These are phyloP conservation scores for Hamamelis virginiana DNA, from an alignment of 164 flowering plant species.

Conservation along the genomic window DNA sequence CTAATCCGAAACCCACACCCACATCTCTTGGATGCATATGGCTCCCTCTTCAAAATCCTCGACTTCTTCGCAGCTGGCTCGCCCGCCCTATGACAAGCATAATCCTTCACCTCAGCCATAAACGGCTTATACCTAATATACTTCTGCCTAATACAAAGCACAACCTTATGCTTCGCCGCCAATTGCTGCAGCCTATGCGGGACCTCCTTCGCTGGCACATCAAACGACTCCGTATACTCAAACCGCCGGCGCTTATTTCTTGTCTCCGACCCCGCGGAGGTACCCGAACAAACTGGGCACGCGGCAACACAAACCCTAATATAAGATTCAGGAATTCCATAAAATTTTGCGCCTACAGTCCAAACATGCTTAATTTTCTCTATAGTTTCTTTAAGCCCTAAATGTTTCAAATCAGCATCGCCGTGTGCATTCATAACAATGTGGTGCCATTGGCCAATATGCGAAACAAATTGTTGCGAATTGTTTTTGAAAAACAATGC, in stretches of 20 bases:
- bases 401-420: constrained; percentile 73
- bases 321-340: constrained; percentile 92
- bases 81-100: constrained; percentile 97
- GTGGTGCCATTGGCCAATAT: constrained; percentile 84
- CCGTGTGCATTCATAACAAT: constrained; percentile 75
- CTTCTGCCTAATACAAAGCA: constrained; percentile 94
- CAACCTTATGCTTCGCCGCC: constrained; percentile 94
- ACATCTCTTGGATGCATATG: constrained; percentile 89
- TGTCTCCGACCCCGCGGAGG: constrained; percentile 19
- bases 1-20: constrained; percentile 97
- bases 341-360: constrained; percentile 97
- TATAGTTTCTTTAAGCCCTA: constrained; percentile 81
- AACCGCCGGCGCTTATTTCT: constrained; percentile 73
- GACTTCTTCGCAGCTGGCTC: constrained; percentile 86
- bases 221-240: constrained; percentile 94
- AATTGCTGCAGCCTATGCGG: constrained; percentile 68
- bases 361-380: constrained; percentile 90
- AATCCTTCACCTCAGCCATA: constrained; percentile 99
- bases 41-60: constrained; percentile 82
- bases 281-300: constrained; percentile 68
- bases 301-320: constrained; percentile 83
- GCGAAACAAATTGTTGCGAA: constrained; percentile 75
- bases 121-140: constrained; percentile 96
- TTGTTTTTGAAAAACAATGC: constrained; percentile 83
- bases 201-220: constrained; percentile 92